Base-by-base conservation (phyloP, 202 grass and related monocot species). In the Brachypodium distachyon region DNA sequence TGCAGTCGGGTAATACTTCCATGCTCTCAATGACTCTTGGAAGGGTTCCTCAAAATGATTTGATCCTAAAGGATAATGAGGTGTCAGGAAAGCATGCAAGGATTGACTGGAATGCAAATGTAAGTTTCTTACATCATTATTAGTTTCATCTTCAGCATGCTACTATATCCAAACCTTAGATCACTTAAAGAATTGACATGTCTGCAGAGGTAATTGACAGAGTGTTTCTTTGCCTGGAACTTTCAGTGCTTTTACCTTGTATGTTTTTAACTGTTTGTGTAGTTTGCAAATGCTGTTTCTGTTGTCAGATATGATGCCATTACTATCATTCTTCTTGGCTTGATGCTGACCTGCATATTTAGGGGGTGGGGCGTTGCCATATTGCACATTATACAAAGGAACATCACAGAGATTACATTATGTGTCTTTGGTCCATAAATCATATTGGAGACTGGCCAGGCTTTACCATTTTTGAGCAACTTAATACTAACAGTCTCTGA, bases 61-160 rank as follows among this genome's bases (percentile, higher is more conserved):
- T 93, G 22, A 12, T 90, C 29, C 61, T 93, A 46, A 87, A 93
- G 60, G 91, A 93, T 75, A 85, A 87, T n/a, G 87, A 93, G 51
- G 91, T 93, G 57, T 93, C 91, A 54, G 84, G 84, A 78, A 93
- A 83, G 61, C 91, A 93, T 90, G 91, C 91, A 34, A 28, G 48
- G 65, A 84, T 93, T 51, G 84, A 87, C 75, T 93, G 84, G 83
- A 93, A 93, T 54, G 42, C 57, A 34, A 82, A 85, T 55, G 91
- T 93, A 90, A 85, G 77, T 51, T 36, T 46, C 67, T 74, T 18
- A 23, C 14, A 59, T 32, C 26, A 19, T 74, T 42, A 41, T 36
- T 41, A 28, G n/a, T 42, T 29, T 42, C 71, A 58, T 23, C 36
- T 74, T n/a, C 23, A 58, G 14, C 71, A 18, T 58, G 2, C 16